phyloP scores from a whole-genome alignment of 371 early-diverging fungal species.

The Mucor saturninus region DNA sequence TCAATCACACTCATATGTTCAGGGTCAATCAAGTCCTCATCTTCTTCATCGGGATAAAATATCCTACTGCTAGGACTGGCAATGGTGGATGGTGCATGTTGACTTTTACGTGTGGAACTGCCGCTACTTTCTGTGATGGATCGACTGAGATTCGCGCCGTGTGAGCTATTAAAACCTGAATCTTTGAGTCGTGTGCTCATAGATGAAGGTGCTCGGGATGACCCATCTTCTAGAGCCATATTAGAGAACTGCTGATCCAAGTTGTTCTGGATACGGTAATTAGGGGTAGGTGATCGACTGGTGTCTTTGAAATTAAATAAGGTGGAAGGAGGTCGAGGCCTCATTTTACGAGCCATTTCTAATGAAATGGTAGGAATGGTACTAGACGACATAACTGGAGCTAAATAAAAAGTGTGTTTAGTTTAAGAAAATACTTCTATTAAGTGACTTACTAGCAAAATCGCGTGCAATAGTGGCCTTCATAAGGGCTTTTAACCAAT shows the following conservation, averaged over 20 bases:
- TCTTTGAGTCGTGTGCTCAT: constrained; percentile 23
- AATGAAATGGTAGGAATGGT: constrained; percentile 68
- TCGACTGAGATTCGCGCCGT: constrained; percentile 2
- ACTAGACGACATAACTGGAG: constrained; percentile 72
- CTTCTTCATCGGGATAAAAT: constrained; percentile 37
- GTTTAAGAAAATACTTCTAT: neutral
- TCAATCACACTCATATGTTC: constrained; percentile 32
- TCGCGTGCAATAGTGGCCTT: constrained; percentile 75
- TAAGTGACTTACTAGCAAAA: constrained; percentile 38
- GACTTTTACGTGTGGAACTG: neutral
- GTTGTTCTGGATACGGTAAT: constrained; percentile 2
- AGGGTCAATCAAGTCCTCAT: constrained; percentile 55
- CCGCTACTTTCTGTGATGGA: constrained; percentile 19
- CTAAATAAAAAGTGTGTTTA: constrained; percentile 22
- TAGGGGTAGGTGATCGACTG: constrained; percentile 10
- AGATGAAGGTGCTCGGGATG: constrained; percentile 9
- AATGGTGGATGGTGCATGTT: constrained; percentile 3
- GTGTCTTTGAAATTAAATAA: constrained; percentile 28
- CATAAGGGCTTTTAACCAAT: constrained; percentile 72
- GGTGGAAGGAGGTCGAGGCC: constrained; percentile 68
- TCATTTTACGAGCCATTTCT: constrained; percentile 63
- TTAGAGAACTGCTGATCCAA: constrained; percentile 14
- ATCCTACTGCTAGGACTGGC: constrained; percentile 1
- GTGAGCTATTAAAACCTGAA: constrained; percentile 32
- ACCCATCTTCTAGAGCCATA: constrained; percentile 14